Evolutionary conservation across 805 yeast genomes (phyloP).

Genomic region (Ogataea naganishii): DNA sequence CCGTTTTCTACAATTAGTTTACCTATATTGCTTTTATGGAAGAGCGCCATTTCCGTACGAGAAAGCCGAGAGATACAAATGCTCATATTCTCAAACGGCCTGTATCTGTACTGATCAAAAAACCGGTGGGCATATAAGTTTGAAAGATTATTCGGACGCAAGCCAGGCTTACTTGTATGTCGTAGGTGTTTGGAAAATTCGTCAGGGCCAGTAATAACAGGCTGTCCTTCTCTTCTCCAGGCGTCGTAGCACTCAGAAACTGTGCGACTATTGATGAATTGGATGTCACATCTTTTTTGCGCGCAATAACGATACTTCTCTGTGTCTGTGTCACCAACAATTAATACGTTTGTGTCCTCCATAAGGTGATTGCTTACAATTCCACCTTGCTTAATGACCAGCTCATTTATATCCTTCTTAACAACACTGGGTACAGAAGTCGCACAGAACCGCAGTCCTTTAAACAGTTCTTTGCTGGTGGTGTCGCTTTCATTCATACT

Average conservation of each 20-base stretch:
- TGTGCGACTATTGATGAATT: constrained; percentile 44
- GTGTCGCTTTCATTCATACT: not conserved
- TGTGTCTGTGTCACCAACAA: constrained; percentile 51
- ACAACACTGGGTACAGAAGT: constrained; percentile 38
- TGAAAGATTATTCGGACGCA: too few species aligned
- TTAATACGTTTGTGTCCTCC: constrained; percentile 48
- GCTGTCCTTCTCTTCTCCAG: too few species aligned
- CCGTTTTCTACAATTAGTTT: constrained; percentile 31
- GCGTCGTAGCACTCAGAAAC: too few species aligned
- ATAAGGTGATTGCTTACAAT: constrained; percentile 45
- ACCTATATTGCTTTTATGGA: constrained; percentile 23
- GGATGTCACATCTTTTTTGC: constrained; percentile 45
- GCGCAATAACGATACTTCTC: constrained; percentile 48
- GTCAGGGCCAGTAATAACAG: too few species aligned
- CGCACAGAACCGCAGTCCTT: constrained; percentile 45
- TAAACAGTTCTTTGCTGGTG: constrained; percentile 27
- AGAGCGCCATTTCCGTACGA: constrained; percentile 11
- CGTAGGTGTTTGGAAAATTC: too few species aligned
- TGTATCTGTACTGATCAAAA: too few species aligned
- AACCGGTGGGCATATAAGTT: too few species aligned
- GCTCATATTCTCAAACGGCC: constrained; percentile 35
- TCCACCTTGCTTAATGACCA: constrained; percentile 54
- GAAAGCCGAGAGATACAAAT: constrained; percentile 36
- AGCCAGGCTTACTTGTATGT: too few species aligned
- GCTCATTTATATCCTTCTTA: constrained; percentile 34